phyloP scores from a whole-genome alignment of 345 rosid genomes.

The Eucalyptus erythrocorys region DNA sequence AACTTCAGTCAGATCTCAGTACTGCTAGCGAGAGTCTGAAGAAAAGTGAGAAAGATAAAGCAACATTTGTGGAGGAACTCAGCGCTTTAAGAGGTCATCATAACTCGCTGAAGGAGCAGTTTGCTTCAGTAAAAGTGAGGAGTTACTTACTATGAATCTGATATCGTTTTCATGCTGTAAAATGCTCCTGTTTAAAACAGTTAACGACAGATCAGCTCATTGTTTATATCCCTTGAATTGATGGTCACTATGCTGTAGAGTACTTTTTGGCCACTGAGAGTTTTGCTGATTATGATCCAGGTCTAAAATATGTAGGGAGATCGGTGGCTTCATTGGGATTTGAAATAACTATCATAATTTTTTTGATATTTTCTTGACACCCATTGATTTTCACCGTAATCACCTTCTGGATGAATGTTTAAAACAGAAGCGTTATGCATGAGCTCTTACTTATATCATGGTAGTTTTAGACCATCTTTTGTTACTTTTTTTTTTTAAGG shows the following conservation, averaged over 20 bases:
- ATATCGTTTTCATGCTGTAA: neutral
- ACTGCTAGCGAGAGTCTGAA: slow-evolving; percentile 67
- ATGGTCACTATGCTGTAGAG: neutral
- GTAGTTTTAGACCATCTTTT: neutral
- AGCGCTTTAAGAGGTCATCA: slow-evolving; percentile 66
- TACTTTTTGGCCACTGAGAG: neutral
- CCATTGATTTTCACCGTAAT: neutral
- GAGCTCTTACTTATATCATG: neutral
- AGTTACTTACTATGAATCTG: neutral
- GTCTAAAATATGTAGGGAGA: neutral
- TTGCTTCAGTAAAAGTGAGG: slow-evolving; percentile 58
- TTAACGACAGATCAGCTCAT: neutral
- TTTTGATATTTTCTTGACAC: neutral
- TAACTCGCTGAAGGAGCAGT: slow-evolving; percentile 69
- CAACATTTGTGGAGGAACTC: slow-evolving; percentile 66
- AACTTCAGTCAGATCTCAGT: slow-evolving; percentile 90
- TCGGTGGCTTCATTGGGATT: neutral
- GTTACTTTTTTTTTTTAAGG: neutral
- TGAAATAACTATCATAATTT: neutral
- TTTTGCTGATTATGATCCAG: neutral
- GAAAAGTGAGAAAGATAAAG: slow-evolving; percentile 79
- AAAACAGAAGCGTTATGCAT: neutral
- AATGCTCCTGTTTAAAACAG: neutral
- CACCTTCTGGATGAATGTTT: neutral
- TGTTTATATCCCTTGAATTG: neutral